Evolutionary conservation across 257 asterid genomes (phyloP).

Genomic region (Cruciata laevipes): DNA sequence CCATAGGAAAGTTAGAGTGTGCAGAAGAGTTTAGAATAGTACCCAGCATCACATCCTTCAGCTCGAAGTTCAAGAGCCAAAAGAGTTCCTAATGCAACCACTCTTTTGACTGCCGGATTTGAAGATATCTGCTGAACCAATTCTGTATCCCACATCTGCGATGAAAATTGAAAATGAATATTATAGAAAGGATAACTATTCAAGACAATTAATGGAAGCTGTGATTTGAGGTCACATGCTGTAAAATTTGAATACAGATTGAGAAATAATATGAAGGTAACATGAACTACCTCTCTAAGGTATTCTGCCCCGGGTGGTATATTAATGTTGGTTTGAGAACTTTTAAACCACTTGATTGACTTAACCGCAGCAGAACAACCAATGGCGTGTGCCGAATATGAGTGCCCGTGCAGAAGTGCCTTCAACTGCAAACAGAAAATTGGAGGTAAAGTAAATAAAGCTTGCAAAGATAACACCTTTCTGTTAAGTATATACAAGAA

Average conservation of each 20-base stretch:
- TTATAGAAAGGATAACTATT: too few relatives aligned
- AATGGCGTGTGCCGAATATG: constrained; percentile 92
- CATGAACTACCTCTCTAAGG: constrained; percentile 70
- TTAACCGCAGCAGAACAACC: constrained; percentile 87
- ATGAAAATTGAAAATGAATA: background rate
- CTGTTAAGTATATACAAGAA: background rate
- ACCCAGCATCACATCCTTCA: constrained; percentile 80
- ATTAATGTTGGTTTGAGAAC: constrained; percentile 53
- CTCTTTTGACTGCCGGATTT: constrained; percentile 69
- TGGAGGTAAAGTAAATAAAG: background rate
- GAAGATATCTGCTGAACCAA: constrained; percentile 54
- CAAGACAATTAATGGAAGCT: too few relatives aligned
- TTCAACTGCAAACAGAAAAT: constrained; percentile 55
- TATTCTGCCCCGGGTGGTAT: constrained; percentile 40
- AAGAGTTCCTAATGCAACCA: constrained; percentile 75
- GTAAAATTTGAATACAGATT: background rate
- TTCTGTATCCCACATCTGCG: constrained; percentile 73
- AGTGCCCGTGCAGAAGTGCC: constrained; percentile 97
- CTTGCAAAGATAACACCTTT: background rate
- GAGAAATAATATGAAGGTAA: background rate
- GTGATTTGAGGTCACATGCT: background rate
- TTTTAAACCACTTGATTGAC: constrained; percentile 89
- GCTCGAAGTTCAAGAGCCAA: constrained; percentile 85
- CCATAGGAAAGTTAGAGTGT: background rate
- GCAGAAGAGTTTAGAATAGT: constrained; percentile 13